Percentiles rank a stretch among this genome's conserved stretches.
These are phyloP conservation scores for Ilyonectria sp. DNA, from an alignment of 2,329 filamentous ascomycete species.

Conservation along the genomic window DNA sequence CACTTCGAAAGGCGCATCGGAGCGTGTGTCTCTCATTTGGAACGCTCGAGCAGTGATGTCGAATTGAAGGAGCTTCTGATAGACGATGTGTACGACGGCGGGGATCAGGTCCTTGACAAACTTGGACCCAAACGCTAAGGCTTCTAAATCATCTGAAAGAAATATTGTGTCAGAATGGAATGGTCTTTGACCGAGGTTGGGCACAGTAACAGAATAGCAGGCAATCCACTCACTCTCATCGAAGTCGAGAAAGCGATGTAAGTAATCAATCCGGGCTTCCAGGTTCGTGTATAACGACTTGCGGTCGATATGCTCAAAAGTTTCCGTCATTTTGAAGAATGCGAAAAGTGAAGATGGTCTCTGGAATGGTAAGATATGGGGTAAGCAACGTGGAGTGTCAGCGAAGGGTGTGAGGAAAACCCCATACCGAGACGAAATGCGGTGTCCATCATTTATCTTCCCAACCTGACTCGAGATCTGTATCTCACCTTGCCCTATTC, in stretches of 20 bases:
- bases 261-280: constrained; percentile 33
- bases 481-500: neutral
- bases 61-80: constrained; percentile 34
- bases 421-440: neutral
- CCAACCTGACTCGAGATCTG: neutral
- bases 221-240: constrained; percentile 20
- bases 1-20: constrained; percentile 24
- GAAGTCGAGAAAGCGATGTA: constrained; percentile 34
- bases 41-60: constrained; percentile 34
- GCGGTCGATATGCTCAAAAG: constrained; percentile 28
- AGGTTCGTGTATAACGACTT: constrained; percentile 35
- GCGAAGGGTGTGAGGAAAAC: neutral
- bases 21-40: constrained; percentile 28
- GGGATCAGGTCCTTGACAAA: constrained; percentile 35
- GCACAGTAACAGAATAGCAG: neutral
- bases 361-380: neutral
- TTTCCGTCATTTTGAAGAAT: constrained; percentile 6
- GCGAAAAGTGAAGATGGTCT: neutral
- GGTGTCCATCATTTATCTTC: too few species aligned
- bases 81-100: constrained; percentile 32
- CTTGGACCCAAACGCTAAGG: constrained; percentile 33
- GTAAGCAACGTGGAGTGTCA: neutral
- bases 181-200: neutral
- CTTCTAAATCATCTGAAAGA: constrained; percentile 28
- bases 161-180: neutral